Evolutionary conservation across 305 asterid genomes (phyloP).

Genomic region (Ilex paraguariensis): DNA sequence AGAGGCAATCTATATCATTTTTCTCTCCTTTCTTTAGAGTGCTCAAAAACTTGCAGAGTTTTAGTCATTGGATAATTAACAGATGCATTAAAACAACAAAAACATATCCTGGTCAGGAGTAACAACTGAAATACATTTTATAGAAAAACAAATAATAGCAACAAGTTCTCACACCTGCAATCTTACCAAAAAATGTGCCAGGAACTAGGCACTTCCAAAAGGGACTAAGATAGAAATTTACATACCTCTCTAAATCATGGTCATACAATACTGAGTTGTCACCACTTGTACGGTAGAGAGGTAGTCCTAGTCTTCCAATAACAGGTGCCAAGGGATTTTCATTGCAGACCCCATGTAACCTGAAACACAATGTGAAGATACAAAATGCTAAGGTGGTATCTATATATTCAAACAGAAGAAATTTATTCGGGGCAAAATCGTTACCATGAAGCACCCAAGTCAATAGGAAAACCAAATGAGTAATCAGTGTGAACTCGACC

Average conservation of each 20-base stretch:
- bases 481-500: conserved; percentile 90
- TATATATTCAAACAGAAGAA: background rate
- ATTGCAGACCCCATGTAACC: conserved; percentile 94
- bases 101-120: no score
- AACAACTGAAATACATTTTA: no score
- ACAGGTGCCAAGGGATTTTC: conserved; percentile 86
- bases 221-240: background rate
- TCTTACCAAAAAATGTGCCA: no score
- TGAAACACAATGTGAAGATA: conserved; percentile 16
- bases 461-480: conserved; percentile 91
- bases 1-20: background rate
- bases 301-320: conserved; percentile 80
- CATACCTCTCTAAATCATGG: conserved; percentile 87
- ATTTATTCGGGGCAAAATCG: background rate
- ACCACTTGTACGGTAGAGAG: conserved; percentile 88
- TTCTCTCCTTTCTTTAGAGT: no score
- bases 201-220: background rate
- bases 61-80: no score
- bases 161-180: no score
- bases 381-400: background rate
- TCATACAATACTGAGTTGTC: conserved; percentile 91
- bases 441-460: conserved; percentile 92
- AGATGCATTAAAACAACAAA: no score
- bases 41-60: no score
- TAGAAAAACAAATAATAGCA: no score